Percentiles rank a stretch among this genome's conserved stretches.
Evolutionary conservation across 441 rosid species (phyloP).

Genomic region (Raphanus hybrid): DNA sequence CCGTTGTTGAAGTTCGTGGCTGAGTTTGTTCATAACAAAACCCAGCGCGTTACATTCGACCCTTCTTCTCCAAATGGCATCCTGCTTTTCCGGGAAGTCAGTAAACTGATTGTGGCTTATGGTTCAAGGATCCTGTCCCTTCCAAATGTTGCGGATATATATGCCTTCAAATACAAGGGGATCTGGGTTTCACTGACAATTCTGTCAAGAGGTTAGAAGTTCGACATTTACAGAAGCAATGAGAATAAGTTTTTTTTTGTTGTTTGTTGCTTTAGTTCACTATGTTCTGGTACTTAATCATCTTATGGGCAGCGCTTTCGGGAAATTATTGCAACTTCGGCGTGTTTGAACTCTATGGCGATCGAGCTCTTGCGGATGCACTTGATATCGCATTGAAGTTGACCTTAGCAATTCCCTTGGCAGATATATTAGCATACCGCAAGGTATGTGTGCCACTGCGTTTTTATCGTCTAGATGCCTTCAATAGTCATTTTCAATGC

Average conservation of each 20-base stretch:
- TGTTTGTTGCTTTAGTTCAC: slow-evolving; percentile 11
- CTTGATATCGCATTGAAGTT: slow-evolving; percentile 91
- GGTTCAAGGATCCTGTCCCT: slow-evolving; percentile 94
- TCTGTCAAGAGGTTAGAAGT: slow-evolving; percentile 85
- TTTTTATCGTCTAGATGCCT: neutral
- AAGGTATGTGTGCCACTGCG: slow-evolving; percentile 59
- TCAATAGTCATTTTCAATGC: neutral
- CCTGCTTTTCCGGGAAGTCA: slow-evolving; percentile 99
- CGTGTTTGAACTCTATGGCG: slow-evolving; percentile 99
- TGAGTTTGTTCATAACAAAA: slow-evolving; percentile 96
- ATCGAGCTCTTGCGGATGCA: slow-evolving; percentile 96
- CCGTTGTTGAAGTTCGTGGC: slow-evolving; percentile 97
- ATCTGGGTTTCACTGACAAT: slow-evolving; percentile 92
- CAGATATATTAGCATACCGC: slow-evolving; percentile 88
- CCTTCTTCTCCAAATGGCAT: slow-evolving; percentile 99
- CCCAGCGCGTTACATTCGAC: slow-evolving; percentile 93
- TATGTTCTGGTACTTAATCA: slow-evolving; percentile 1
- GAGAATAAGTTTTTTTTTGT: slow-evolving; percentile 4
- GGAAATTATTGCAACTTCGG: slow-evolving; percentile 99
- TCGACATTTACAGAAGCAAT: slow-evolving; percentile 11
- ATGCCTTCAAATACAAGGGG: slow-evolving; percentile 98
- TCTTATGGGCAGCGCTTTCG: slow-evolving; percentile 77
- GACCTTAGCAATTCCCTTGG: slow-evolving; percentile 89
- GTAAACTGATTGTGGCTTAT: slow-evolving; percentile 94
- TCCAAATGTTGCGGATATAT: slow-evolving; percentile 93